phyloP scores from a whole-genome alignment of 2,329 filamentous ascomycete species.

The Diaporthe sp. region DNA sequence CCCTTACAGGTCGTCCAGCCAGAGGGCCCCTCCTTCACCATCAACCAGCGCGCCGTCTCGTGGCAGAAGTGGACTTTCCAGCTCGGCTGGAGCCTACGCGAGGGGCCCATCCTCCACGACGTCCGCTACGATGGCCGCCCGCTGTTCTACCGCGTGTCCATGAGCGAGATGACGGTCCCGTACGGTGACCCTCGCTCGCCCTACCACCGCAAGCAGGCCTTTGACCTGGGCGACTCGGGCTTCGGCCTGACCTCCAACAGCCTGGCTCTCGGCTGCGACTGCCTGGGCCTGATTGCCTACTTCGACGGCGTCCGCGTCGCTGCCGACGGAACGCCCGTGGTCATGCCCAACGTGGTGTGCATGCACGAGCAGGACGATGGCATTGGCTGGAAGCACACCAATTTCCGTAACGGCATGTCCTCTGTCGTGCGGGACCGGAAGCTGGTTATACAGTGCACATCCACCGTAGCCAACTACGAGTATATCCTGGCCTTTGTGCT shows the following conservation, averaged over 20 bases:
- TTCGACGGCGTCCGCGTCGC: background rate
- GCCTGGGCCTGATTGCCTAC: background rate
- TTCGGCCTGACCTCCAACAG: background rate
- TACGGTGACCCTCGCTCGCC: background rate
- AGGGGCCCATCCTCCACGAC: constrained; percentile 5
- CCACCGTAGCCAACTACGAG: background rate
- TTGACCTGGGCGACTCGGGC: constrained; percentile 3
- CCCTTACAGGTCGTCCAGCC: background rate
- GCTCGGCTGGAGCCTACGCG: constrained; percentile 1
- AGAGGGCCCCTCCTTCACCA: background rate
- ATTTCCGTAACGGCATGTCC: constrained; percentile 2
- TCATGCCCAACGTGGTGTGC: background rate
- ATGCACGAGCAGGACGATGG: background rate
- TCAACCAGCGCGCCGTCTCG: background rate
- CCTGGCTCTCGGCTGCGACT: background rate
- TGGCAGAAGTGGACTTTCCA: constrained; percentile 16
- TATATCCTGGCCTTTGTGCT: background rate
- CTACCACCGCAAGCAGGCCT: constrained; percentile 4
- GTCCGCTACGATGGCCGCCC: background rate
- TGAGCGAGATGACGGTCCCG: constrained; percentile 1
- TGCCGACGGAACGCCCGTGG: background rate
- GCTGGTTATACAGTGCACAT: background rate
- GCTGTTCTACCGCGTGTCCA: constrained; percentile 1
- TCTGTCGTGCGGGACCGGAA: background rate
- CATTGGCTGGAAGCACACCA: background rate